Conservation (phyloP, 805 yeast species). For the Monosporozyma siamensis region DNA sequence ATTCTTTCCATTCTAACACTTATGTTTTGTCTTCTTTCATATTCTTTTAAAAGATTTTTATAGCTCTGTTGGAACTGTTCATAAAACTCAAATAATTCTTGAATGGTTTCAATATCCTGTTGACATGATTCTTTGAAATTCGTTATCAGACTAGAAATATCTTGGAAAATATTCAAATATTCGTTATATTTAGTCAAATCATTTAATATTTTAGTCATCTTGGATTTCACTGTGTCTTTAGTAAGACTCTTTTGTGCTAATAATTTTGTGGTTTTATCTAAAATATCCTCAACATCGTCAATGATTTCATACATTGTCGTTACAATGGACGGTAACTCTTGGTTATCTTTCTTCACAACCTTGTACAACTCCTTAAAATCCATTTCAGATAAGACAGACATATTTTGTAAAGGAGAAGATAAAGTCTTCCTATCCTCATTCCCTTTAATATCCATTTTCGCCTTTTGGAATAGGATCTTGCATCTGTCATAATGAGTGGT, state of each 20-base stretch:
- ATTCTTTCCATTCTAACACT: constrained; percentile 34
- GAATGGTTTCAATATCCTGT: constrained; percentile 19
- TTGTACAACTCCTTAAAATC: constrained; percentile 33
- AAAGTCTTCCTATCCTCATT: too few relatives aligned
- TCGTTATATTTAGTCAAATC: constrained; percentile 25
- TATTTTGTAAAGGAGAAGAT: not conserved
- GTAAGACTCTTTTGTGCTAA: constrained; percentile 24
- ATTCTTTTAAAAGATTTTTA: constrained; percentile 42
- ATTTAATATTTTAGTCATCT: constrained; percentile 12
- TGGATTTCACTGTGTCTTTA: constrained; percentile 12
- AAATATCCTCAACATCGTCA: constrained; percentile 20
- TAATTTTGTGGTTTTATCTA: constrained; percentile 23
- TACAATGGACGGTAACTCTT: constrained; percentile 50
- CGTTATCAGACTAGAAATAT: constrained; percentile 25
- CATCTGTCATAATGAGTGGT: constrained; percentile 83
- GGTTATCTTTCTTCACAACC: constrained; percentile 43
- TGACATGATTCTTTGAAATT: constrained; percentile 28
- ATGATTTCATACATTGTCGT: constrained; percentile 36
- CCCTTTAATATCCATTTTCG: constrained; percentile 22
- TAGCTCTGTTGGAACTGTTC: constrained; percentile 44
- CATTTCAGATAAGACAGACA: constrained; percentile 12
- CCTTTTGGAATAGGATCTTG: constrained; percentile 22
- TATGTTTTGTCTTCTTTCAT: constrained; percentile 39
- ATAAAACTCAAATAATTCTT: constrained; percentile 40
- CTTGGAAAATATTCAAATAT: constrained; percentile 23